phyloP scores from a whole-genome alignment of 1,284 basidiomycete genomes.

The Heterobasidion parviporum region DNA sequence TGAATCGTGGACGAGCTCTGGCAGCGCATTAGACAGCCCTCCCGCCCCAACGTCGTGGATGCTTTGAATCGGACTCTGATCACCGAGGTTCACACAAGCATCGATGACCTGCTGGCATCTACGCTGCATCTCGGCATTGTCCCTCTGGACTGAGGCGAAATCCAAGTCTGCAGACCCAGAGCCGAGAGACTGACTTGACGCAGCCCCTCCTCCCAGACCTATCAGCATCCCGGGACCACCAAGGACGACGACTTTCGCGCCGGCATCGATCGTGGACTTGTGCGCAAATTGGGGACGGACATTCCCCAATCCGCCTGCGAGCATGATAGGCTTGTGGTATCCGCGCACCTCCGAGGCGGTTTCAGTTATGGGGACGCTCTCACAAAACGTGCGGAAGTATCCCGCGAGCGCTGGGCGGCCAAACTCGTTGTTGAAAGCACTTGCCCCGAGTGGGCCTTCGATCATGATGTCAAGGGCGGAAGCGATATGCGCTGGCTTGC shows the following conservation, averaged over 20 bases:
- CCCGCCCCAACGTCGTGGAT: conserved; percentile 99
- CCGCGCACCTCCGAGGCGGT: conserved; percentile 69
- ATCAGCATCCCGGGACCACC: conserved; percentile 97
- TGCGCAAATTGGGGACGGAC: conserved; percentile 77
- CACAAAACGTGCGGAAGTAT: conserved; percentile 86
- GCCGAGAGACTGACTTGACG: conserved; percentile 87
- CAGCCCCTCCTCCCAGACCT: conserved; percentile 93
- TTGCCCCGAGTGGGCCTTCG: conserved; percentile 90
- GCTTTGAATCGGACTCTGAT: conserved; percentile 81
- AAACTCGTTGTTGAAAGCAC: conserved; percentile 98
- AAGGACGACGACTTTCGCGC: conserved; percentile 88
- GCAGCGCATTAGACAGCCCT: conserved; percentile 93
- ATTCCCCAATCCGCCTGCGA: conserved; percentile 94
- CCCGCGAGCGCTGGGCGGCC: conserved; percentile 83
- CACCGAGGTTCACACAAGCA: conserved; percentile 66
- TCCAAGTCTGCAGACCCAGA: conserved; percentile 88
- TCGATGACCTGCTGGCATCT: conserved; percentile 98
- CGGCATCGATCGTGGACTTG: conserved; percentile 70
- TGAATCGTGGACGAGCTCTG: conserved; percentile 95
- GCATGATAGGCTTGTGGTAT: conserved; percentile 99
- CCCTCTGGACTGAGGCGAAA: conserved; percentile 95
- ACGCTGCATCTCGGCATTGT: conserved; percentile 98
- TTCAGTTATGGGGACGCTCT: conserved; percentile 48
- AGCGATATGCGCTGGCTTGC: conserved; percentile 87
- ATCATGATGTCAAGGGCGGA: conserved; percentile 96